phyloP scores from a whole-genome alignment of 2,329 filamentous ascomycete genomes.

The Aspergillus pseudonomiae region DNA sequence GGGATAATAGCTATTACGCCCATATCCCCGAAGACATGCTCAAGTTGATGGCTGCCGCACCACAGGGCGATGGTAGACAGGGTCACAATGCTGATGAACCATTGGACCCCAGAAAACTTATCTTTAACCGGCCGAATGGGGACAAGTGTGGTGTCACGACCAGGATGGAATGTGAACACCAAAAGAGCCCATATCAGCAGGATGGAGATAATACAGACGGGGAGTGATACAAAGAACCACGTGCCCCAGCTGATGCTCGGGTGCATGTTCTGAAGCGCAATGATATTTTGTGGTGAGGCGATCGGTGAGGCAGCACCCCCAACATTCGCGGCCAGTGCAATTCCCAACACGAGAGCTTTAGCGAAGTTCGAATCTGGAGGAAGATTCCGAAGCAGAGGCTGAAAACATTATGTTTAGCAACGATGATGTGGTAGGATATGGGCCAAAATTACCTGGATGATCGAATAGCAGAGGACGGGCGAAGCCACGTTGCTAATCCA shows the following conservation, averaged over 20 bases:
- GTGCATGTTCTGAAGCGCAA: constrained; percentile 93
- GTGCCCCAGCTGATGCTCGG: constrained; percentile 89
- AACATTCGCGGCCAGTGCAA: constrained; percentile 92
- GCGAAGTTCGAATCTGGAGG: constrained; percentile 89
- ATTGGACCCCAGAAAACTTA: constrained; percentile 83
- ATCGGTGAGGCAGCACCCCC: constrained; percentile 96
- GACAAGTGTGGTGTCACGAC: constrained; percentile 83
- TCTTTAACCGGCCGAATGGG: constrained; percentile 90
- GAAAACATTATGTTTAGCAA: background rate
- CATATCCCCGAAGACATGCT: constrained; percentile 92
- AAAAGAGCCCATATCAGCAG: constrained; percentile 87
- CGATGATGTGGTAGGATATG: background rate
- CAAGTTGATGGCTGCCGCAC: constrained; percentile 89
- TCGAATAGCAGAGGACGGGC: constrained; percentile 94
- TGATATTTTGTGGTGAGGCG: constrained; percentile 95
- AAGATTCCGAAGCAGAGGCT: constrained; percentile 92
- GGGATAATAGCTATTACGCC: constrained; percentile 96
- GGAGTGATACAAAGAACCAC: constrained; percentile 96
- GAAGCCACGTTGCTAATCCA: constrained; percentile 98
- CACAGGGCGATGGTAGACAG: constrained; percentile 83
- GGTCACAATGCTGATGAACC: constrained; percentile 86
- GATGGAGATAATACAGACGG: constrained; percentile 87
- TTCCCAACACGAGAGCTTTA: constrained; percentile 92
- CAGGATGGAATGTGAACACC: constrained; percentile 81
- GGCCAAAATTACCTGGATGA: constrained; percentile 72